phyloP scores from a whole-genome alignment of 352 stramenopile genomes.

The Phytophthora sansomeana region DNA sequence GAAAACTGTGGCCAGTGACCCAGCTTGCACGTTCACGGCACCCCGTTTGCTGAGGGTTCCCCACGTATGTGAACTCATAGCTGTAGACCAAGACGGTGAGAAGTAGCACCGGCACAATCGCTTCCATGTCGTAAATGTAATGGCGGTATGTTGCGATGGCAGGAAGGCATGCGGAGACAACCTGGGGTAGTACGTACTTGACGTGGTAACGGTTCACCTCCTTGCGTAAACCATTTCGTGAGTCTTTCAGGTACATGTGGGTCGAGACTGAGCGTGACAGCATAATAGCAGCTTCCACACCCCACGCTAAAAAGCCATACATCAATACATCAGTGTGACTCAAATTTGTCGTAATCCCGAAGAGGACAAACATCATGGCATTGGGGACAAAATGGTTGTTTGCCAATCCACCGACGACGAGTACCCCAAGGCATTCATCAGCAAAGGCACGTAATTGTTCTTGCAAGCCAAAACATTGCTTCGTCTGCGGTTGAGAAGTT shows the following conservation, averaged over 20 bases:
- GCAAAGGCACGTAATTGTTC: conserved; percentile 52
- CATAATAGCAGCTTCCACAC: conserved; percentile 66
- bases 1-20: conserved; percentile 45
- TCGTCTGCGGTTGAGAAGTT: too few species aligned
- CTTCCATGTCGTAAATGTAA: conserved; percentile 56
- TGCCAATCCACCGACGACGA: conserved; percentile 57
- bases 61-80: conserved; percentile 75
- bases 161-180: conserved; percentile 50
- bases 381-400: conserved; percentile 79
- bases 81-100: conserved; percentile 67
- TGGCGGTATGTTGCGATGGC: conserved; percentile 56
- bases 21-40: conserved; percentile 56
- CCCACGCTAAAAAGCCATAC: conserved; percentile 46
- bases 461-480: conserved; percentile 22
- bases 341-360: conserved; percentile 56
- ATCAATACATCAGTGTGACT: conserved; percentile 39
- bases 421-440: conserved; percentile 59
- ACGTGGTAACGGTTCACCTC: conserved; percentile 57
- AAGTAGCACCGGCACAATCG: conserved; percentile 46
- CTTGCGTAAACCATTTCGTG: conserved; percentile 49
- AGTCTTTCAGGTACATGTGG: conserved; percentile 71
- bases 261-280: conserved; percentile 62
- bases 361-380: conserved; percentile 61
- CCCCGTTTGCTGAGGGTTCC: conserved; percentile 70
- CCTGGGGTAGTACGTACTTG: conserved; percentile 65